Percentiles rank a stretch among this genome's conserved stretches.
Conservation (phyloP, 2,329 filamentous ascomycete genomes). For the Cladosporium phlei region DNA sequence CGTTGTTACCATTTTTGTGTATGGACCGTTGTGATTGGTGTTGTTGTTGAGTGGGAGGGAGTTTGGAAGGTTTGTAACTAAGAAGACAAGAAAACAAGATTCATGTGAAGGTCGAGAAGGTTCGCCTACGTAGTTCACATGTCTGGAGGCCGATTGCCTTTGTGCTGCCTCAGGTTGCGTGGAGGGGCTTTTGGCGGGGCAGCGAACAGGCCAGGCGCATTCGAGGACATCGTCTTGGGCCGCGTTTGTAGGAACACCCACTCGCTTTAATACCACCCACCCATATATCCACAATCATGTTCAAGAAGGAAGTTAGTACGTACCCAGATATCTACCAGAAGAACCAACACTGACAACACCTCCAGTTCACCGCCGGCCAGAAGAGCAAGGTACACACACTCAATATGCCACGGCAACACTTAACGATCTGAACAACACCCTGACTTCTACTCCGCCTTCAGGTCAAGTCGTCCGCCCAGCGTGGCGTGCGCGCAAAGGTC, state of each 20-base stretch:
- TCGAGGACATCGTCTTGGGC: neutral
- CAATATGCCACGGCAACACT: neutral
- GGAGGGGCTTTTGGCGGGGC: neutral
- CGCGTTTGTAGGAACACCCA: neutral
- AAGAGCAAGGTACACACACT: slow-evolving; percentile 66
- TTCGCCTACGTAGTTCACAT: too few species aligned
- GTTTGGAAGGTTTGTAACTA: too few species aligned
- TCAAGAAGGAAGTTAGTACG: slow-evolving; percentile 78
- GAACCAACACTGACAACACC: slow-evolving; percentile 19
- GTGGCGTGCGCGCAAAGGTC: slow-evolving; percentile 75
- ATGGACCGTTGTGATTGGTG: too few species aligned
- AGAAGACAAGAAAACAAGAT: too few species aligned
- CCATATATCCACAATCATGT: slow-evolving; percentile 56
- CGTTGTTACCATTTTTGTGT: neutral
- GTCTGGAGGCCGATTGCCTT: too few species aligned
- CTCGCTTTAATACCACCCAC: neutral
- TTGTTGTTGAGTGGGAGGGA: too few species aligned
- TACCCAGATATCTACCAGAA: slow-evolving; percentile 1
- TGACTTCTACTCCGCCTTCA: neutral
- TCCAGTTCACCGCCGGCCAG: slow-evolving; percentile 60
- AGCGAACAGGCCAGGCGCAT: too few species aligned
- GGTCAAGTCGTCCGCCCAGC: slow-evolving; percentile 90
- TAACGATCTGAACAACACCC: neutral
- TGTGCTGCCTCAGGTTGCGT: neutral
- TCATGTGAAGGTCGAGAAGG: too few species aligned